Conservation (phyloP, 2,329 filamentous ascomycete species). For the Phyllosticta citribraziliensis region DNA sequence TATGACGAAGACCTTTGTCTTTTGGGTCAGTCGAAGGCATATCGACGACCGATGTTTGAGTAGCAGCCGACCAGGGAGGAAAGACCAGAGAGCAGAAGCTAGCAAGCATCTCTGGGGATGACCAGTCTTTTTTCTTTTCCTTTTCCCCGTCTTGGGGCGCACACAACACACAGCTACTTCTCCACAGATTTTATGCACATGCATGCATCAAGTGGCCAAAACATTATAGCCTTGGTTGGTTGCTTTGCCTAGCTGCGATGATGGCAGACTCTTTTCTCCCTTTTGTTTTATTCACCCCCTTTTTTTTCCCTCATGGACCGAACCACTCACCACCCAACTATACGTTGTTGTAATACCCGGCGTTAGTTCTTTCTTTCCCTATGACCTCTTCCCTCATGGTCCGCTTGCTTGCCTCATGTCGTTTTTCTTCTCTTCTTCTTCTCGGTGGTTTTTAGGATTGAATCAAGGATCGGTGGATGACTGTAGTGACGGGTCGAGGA, state of each 20-base stretch:
- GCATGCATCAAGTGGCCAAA: background rate
- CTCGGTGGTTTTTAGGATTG: background rate
- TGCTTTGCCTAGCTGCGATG: background rate
- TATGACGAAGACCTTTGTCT: background rate
- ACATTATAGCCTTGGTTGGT: background rate
- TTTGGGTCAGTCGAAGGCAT: background rate
- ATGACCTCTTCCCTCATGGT: background rate
- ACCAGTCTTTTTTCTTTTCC: background rate
- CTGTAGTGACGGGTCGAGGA: too few species aligned
- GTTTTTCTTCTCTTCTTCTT: background rate
- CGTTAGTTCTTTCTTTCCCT: background rate
- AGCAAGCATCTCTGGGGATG: background rate
- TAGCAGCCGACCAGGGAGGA: background rate
- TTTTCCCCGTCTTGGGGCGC: background rate
- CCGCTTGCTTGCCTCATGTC: background rate
- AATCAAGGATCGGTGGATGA: background rate
- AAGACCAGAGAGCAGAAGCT: background rate
- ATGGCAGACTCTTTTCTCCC: background rate
- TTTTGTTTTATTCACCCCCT: background rate
- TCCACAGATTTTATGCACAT: background rate
- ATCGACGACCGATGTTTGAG: background rate
- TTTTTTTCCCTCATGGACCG: background rate
- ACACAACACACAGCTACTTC: background rate
- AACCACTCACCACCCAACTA: background rate
- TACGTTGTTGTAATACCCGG: conserved; percentile 7